Evolutionary conservation across 257 asterid genomes (phyloP).

Genomic region (Solanum appendiculatum): DNA sequence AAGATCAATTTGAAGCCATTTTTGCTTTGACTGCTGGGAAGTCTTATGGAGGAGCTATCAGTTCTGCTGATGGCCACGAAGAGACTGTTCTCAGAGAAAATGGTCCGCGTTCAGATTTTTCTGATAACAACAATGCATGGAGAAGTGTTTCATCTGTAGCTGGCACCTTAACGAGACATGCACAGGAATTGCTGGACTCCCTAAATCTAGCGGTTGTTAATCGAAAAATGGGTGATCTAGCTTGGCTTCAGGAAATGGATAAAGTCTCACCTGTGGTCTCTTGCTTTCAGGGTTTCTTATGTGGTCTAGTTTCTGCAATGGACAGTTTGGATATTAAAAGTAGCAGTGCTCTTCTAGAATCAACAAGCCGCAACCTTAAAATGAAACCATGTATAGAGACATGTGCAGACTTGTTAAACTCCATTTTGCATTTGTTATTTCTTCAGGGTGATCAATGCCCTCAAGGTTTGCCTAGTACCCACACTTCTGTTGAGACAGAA

Average conservation of each 20-base stretch:
- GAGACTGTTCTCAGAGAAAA: slow-evolving; percentile 20
- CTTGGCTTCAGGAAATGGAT: slow-evolving; percentile 28
- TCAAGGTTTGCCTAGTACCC: not conserved
- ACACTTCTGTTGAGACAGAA: slow-evolving; percentile 13
- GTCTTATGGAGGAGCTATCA: slow-evolving; percentile 20
- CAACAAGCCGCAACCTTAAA: slow-evolving; percentile 27
- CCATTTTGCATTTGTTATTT: slow-evolving; percentile 32
- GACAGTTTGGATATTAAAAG: slow-evolving; percentile 18
- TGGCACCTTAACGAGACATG: slow-evolving; percentile 35
- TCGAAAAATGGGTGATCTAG: slow-evolving; percentile 19
- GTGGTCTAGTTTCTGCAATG: slow-evolving; percentile 56
- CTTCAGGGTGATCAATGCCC: slow-evolving; percentile 31
- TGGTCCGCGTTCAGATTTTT: slow-evolving; percentile 8
- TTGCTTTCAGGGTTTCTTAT: slow-evolving; percentile 65
- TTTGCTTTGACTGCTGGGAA: slow-evolving; percentile 21
- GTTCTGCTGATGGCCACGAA: slow-evolving; percentile 10
- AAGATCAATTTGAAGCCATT: slow-evolving; percentile 35
- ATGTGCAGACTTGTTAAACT: slow-evolving; percentile 29
- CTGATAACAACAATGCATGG: slow-evolving; percentile 22
- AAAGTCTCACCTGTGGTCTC: slow-evolving; percentile 45
- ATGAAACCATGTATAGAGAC: slow-evolving; percentile 31
- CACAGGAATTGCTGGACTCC: slow-evolving; percentile 24
- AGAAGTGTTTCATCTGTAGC: slow-evolving; percentile 34
- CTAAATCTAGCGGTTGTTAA: slow-evolving; percentile 14
- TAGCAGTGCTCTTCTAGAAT: slow-evolving; percentile 17